Evolutionary conservation across 2,329 filamentous ascomycete genomes (phyloP).

Genomic region (Claviceps fusiformis): DNA sequence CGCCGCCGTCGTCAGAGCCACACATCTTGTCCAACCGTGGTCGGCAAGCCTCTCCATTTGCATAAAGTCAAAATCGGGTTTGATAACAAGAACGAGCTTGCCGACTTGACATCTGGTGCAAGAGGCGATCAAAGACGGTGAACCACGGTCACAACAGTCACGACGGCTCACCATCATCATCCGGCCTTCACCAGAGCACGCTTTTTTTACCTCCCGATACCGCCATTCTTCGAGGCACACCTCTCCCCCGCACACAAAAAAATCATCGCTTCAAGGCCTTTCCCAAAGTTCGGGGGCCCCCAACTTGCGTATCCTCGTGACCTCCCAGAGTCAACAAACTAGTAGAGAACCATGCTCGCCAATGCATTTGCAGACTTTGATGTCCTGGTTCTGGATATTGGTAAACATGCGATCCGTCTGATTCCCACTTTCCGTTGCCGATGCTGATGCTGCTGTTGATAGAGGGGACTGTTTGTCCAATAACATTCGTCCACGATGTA

Average conservation of each 20-base stretch:
- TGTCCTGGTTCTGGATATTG: slow-evolving; percentile 24
- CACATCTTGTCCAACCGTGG: not conserved
- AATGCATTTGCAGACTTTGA: slow-evolving; percentile 16
- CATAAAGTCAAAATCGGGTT: not conserved
- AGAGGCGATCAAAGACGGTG: not conserved
- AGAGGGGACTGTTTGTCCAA: slow-evolving; percentile 76
- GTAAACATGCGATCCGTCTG: slow-evolving; percentile 12
- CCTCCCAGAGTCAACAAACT: not conserved
- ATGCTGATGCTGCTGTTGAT: slow-evolving; percentile 3
- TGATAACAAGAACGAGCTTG: not conserved
- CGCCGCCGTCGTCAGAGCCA: not conserved
- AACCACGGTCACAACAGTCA: not conserved
- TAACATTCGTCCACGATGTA: slow-evolving; percentile 73
- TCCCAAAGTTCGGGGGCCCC: no score
- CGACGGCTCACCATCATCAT: not conserved
- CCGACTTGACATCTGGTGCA: not conserved
- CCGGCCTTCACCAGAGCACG: not conserved
- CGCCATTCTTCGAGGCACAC: not conserved
- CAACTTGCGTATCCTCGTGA: not conserved
- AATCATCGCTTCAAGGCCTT: not conserved
- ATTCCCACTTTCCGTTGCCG: not conserved
- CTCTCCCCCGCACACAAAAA: not conserved
- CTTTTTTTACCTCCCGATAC: not conserved
- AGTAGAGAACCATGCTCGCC: slow-evolving; percentile 4
- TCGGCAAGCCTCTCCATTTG: not conserved